phyloP scores from a whole-genome alignment of 768 basidiomycete species.

The Mrakia blollopis region DNA sequence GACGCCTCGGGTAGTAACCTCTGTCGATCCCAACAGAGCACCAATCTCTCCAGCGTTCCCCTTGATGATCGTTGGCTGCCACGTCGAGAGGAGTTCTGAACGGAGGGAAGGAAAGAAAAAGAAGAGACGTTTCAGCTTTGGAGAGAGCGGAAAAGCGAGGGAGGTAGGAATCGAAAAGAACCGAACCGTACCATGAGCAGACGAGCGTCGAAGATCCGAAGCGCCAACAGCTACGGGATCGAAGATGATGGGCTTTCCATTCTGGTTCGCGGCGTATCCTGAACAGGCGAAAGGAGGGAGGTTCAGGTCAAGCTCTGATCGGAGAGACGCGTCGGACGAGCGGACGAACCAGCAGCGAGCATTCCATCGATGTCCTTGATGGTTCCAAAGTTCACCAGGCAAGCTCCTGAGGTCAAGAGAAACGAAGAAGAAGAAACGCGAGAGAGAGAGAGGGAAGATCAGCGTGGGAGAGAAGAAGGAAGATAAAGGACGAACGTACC shows the following conservation, averaged over 20 bases:
- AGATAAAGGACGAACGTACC: slow-evolving; percentile 32
- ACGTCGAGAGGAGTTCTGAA: slow-evolving; percentile 63
- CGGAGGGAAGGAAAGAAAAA: not conserved
- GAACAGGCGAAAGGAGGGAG: not conserved
- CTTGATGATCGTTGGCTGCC: slow-evolving; percentile 88
- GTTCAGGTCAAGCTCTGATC: not conserved
- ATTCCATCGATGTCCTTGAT: slow-evolving; percentile 61
- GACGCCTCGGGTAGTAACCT: slow-evolving; percentile 75
- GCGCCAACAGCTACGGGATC: slow-evolving; percentile 93
- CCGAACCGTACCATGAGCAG: slow-evolving; percentile 53
- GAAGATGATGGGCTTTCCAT: slow-evolving; percentile 71
- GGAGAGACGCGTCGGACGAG: slow-evolving; percentile 4
- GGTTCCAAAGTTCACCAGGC: slow-evolving; percentile 79
- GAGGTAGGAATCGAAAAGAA: slow-evolving; percentile 27
- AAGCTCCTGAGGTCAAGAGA: slow-evolving; percentile 50
- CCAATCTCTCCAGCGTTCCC: slow-evolving; percentile 83
- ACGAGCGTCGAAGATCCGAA: slow-evolving; percentile 60
- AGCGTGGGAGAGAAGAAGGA: no score
- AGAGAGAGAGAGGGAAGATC: no score
- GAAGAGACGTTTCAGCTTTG: not conserved
- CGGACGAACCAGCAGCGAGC: slow-evolving; percentile 58
- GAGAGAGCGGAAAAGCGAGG: not conserved
- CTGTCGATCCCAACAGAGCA: slow-evolving; percentile 65
- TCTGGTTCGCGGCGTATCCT: slow-evolving; percentile 55
- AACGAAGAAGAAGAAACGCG: no score